Percentiles rank a stretch among this genome's conserved stretches.
Conservation (phyloP, 2,329 filamentous ascomycete genomes). For the Botryosphaeria dothidea region DNA sequence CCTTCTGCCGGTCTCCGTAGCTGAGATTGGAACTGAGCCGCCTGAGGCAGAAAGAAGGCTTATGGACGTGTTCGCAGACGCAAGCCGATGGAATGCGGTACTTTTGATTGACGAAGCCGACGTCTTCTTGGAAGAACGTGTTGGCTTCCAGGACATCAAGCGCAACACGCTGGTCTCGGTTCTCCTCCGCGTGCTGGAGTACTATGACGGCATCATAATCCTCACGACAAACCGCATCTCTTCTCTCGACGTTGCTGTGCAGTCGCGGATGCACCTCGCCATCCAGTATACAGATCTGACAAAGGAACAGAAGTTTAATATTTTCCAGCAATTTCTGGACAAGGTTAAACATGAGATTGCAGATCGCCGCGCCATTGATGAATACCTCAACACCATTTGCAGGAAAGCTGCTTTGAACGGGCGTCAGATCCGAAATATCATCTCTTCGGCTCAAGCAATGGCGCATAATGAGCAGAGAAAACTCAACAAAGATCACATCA, state of each 20-base stretch:
- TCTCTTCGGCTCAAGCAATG: too few species aligned
- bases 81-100: conserved; percentile 50
- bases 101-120: conserved; percentile 55
- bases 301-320: not conserved
- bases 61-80: conserved; percentile 45
- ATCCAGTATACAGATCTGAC: conserved; percentile 31
- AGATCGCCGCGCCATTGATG: too few species aligned
- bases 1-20: conserved; percentile 51
- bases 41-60: conserved; percentile 49
- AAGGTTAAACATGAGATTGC: not conserved
- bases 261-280: conserved; percentile 34
- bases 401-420: too few species aligned
- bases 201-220: conserved; percentile 36
- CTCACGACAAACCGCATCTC: conserved; percentile 34
- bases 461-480: too few species aligned
- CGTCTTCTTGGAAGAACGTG: conserved; percentile 31
- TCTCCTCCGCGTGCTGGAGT: conserved; percentile 43
- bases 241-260: conserved; percentile 31
- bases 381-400: too few species aligned
- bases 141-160: conserved; percentile 27
- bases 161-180: conserved; percentile 30
- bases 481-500: too few species aligned
- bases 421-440: too few species aligned
- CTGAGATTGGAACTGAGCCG: conserved; percentile 47
- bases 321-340: not conserved